Evolutionary conservation across 2,329 filamentous ascomycete genomes (phyloP).

Genomic region (Tetracladium maxilliforme): DNA sequence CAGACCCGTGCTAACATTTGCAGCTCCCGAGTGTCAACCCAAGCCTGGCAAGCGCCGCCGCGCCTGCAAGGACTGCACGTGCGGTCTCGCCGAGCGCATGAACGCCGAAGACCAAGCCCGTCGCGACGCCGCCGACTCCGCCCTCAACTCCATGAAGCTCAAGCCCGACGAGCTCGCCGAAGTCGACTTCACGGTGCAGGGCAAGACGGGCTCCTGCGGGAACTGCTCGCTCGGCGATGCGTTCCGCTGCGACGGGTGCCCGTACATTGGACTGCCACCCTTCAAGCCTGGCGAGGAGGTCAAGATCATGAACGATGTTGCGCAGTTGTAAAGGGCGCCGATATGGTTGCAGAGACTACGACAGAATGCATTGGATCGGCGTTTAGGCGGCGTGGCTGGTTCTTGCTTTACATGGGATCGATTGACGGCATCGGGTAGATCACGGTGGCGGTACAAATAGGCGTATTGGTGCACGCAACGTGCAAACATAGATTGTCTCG

Average conservation of each 20-base stretch:
- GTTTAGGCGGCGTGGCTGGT: no score
- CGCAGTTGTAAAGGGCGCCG: conserved; percentile 54
- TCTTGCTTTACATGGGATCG: no score
- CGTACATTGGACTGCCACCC: conserved; percentile 81
- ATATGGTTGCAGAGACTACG: no score
- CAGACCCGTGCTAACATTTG: conserved; percentile 3
- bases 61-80: conserved; percentile 96
- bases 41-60: conserved; percentile 78
- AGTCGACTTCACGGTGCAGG: conserved; percentile 93
- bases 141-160: conserved; percentile 55
- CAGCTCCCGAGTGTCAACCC: conserved; percentile 75
- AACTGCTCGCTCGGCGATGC: conserved; percentile 92
- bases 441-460: no score
- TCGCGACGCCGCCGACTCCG: conserved; percentile 46
- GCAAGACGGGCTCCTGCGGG: conserved; percentile 88
- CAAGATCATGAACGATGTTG: conserved; percentile 68
- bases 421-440: no score
- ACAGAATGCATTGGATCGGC: no score
- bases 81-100: conserved; percentile 73
- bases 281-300: conserved; percentile 98
- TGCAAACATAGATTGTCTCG: no score
- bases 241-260: conserved; percentile 61
- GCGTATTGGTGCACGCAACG: no score
- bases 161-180: conserved; percentile 69
- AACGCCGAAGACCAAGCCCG: conserved; percentile 70